These are phyloP conservation scores for Chaetoceros tenuissimus DNA, from an alignment of 108 stramenopile genomes.

Conservation along the genomic window DNA sequence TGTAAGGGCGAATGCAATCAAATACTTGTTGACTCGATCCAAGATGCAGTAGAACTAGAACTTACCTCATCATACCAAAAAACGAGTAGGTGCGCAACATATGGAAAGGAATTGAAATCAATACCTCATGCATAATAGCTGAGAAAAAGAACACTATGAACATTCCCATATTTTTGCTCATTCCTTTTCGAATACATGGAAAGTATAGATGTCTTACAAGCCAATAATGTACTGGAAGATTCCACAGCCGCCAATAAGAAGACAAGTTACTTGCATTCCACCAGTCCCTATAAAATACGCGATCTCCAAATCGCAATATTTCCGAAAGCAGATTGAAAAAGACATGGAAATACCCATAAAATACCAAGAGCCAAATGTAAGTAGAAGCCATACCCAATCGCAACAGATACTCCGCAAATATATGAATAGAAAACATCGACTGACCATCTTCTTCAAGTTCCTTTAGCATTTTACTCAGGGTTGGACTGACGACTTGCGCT, in stretches of 20 bases:
- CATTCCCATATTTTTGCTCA: slow-evolving; percentile 58
- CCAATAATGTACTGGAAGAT: slow-evolving; percentile 94
- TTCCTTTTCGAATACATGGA: slow-evolving; percentile 61
- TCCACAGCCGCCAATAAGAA: slow-evolving; percentile 91
- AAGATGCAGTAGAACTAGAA: too few species aligned
- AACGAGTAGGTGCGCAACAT: slow-evolving; percentile 72
- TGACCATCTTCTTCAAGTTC: slow-evolving; percentile 53
- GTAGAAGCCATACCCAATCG: slow-evolving; percentile 75
- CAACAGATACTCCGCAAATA: slow-evolving; percentile 68
- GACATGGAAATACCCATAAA: slow-evolving; percentile 88
- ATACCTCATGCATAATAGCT: slow-evolving; percentile 87
- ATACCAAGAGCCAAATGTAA: slow-evolving; percentile 87
- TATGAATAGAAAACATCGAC: slow-evolving; percentile 28
- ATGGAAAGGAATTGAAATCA: slow-evolving; percentile 84
- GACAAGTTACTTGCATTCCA: slow-evolving; percentile 87
- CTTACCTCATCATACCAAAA: slow-evolving; percentile 79
- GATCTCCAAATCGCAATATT: slow-evolving; percentile 87
- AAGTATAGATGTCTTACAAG: slow-evolving; percentile 88
- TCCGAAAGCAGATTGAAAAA: slow-evolving; percentile 88
- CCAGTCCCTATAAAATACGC: slow-evolving; percentile 44
- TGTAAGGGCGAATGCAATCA: too few species aligned
- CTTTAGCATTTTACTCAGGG: slow-evolving; percentile 35
- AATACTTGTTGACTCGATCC: too few species aligned
- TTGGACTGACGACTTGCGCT: slow-evolving; percentile 62
- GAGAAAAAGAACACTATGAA: slow-evolving; percentile 85